These are phyloP conservation scores for Avena insularis DNA, from an alignment of 176 grass and related monocot species.

Conservation along the genomic window DNA sequence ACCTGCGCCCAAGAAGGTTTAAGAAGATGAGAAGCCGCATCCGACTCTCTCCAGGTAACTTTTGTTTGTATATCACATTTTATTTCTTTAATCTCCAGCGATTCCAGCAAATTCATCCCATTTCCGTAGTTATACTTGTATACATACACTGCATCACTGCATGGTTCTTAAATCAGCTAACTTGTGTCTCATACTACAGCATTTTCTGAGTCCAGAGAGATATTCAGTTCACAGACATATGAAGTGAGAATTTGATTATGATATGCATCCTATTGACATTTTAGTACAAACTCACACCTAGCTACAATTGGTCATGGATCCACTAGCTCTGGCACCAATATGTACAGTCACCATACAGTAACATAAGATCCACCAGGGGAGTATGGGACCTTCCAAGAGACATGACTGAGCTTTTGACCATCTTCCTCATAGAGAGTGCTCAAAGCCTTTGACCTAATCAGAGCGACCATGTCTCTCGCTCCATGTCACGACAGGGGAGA, in stretches of 20 bases:
- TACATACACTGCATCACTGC: neutral
- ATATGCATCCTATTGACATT: slow-evolving; percentile 17
- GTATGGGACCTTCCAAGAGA: slow-evolving; percentile 29
- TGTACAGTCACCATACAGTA: slow-evolving; percentile 15
- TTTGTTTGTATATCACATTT: neutral
- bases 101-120: neutral
- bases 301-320: slow-evolving; percentile 14
- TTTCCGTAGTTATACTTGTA: neutral
- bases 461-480: slow-evolving; percentile 12
- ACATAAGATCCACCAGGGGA: slow-evolving; percentile 27
- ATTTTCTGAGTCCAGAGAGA: neutral
- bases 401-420: slow-evolving; percentile 49
- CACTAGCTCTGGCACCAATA: slow-evolving; percentile 35
- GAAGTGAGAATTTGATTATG: slow-evolving; percentile 32
- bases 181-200: neutral
- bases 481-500: slow-evolving; percentile 39
- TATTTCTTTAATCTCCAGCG: slow-evolving; percentile 8
- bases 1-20: neutral
- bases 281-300: slow-evolving; percentile 26
- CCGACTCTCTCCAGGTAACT: slow-evolving; percentile 25
- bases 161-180: slow-evolving; percentile 11
- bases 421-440: slow-evolving; percentile 12
- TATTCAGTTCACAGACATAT: slow-evolving; percentile 4
- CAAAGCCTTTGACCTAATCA: slow-evolving; percentile 46
- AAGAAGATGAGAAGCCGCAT: slow-evolving; percentile 1